Evolutionary conservation across 371 early-diverging fungal genomes (phyloP), one percentile per base, ranked within the genome.

Genomic region (Capniomyces stellatus): DNA sequence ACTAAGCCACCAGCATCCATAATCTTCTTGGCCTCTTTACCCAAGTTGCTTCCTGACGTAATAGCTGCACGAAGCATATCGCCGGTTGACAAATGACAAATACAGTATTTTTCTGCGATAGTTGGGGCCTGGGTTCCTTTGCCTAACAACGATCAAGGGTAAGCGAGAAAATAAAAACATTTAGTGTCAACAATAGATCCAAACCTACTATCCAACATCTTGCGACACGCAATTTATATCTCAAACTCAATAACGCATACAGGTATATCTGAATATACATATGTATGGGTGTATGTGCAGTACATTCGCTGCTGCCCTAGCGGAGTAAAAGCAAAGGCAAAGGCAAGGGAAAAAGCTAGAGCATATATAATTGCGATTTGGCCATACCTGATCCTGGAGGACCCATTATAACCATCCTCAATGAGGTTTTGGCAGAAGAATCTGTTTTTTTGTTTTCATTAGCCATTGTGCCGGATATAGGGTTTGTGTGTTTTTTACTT

Each of bases 41-140:
- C 96, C 52, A 93, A 74, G 64, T 83, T 83, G 52, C 93, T 84
- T 59, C 92, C 91, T 58, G 85, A 83, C 21, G 84, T 65, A 52
- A 95, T 92, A 59, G 95, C 98, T 44, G 90, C 92, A 51, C 99
- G 82, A 54, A 99, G 80, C 91, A 99, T 94, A 70, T 99, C 99
- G 49, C 98, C 98, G 31, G 98, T 96, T 29, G 97, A 92, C 69
- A 98, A 79, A 72, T 99, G 99, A 72, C 92, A 92, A 54, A 89
- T 76, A 64, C 85, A 87, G 80, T 76, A 93, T 70, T 82, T 77
- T 22, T 95, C 89, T 79, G 90, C 88, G 75, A 97, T 89, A 51
- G 71, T 72, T 52, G 92, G 92, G 24, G 95, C 85, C 78, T 97
- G 97, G 54, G 98, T 98, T 40, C 98, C 99, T 79, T 98, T 98